These are phyloP conservation scores for Knufia petricola DNA, from an alignment of 2,329 filamentous ascomycete genomes.

Conservation along the genomic window DNA sequence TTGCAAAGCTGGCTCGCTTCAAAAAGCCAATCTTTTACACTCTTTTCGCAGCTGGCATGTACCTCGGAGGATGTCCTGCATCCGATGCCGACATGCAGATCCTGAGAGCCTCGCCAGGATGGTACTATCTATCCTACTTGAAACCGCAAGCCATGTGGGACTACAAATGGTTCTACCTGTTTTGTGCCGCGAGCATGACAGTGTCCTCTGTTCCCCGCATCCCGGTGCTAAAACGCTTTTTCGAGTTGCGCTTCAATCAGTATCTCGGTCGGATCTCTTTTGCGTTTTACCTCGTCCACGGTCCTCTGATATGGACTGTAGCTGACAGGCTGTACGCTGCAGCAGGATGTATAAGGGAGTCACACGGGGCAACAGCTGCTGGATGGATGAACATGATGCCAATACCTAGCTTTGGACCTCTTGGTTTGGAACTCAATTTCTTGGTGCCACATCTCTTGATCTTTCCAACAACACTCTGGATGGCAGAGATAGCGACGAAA, in stretches of 20 bases:
- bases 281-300: slow-evolving; percentile 40
- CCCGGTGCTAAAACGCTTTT: slow-evolving; percentile 43
- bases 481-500: slow-evolving; percentile 48
- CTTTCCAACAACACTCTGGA: slow-evolving; percentile 49
- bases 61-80: slow-evolving; percentile 53
- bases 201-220: slow-evolving; percentile 50
- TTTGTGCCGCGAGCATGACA: slow-evolving; percentile 49
- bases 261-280: slow-evolving; percentile 41
- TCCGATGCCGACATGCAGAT: slow-evolving; percentile 33
- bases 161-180: slow-evolving; percentile 59
- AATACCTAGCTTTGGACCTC: slow-evolving; percentile 45
- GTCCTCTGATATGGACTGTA: slow-evolving; percentile 40
- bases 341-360: slow-evolving; percentile 45
- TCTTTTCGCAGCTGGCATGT: slow-evolving; percentile 45
- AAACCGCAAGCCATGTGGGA: slow-evolving; percentile 58
- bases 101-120: slow-evolving; percentile 16
- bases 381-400: slow-evolving; percentile 50
- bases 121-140: slow-evolving; percentile 25
- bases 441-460: slow-evolving; percentile 51
- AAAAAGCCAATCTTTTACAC: slow-evolving; percentile 45
- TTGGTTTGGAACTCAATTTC: slow-evolving; percentile 53
- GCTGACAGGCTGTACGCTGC: slow-evolving; percentile 57
- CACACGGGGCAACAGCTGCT: slow-evolving; percentile 43
- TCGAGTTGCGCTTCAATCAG: slow-evolving; percentile 34
- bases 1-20: slow-evolving; percentile 38